phyloP scores from a whole-genome alignment of 2,329 filamentous ascomycete genomes.

The Epichloe typhina region DNA sequence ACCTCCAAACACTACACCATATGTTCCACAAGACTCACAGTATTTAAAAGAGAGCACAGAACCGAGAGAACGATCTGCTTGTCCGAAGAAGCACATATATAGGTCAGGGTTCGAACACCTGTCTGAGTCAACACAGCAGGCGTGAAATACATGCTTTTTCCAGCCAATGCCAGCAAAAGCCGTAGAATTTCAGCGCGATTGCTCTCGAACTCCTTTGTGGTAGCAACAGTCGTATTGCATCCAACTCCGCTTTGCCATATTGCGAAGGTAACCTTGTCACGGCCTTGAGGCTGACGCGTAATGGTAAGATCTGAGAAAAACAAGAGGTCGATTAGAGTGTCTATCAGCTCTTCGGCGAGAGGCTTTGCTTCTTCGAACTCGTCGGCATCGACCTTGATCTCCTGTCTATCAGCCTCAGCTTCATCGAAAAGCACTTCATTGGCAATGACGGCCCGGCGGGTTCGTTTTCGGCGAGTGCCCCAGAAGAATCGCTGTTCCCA shows the following conservation, averaged over 20 bases:
- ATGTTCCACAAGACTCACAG: constrained; percentile 41
- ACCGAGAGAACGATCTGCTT: constrained; percentile 86
- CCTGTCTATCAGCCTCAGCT: constrained; percentile 40
- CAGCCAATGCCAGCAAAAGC: constrained; percentile 70
- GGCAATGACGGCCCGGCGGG: constrained; percentile 49
- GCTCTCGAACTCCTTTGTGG: constrained; percentile 83
- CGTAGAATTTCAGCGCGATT: constrained; percentile 85
- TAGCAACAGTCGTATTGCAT: constrained; percentile 77
- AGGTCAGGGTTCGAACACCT: constrained; percentile 74
- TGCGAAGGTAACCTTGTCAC: constrained; percentile 73
- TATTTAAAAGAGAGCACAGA: constrained; percentile 87
- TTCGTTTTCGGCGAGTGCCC: constrained; percentile 60
- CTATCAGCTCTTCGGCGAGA: constrained; percentile 82
- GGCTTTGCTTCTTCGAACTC: constrained; percentile 76
- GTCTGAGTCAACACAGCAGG: constrained; percentile 66
- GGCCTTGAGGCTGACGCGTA: constrained; percentile 55
- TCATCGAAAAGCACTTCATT: constrained; percentile 80
- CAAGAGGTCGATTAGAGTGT: constrained; percentile 75
- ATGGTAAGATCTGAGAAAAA: constrained; percentile 89
- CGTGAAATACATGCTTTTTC: constrained; percentile 88
- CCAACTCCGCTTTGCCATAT: constrained; percentile 98
- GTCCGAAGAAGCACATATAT: constrained; percentile 75
- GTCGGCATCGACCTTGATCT: constrained; percentile 32
- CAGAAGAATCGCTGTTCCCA: constrained; percentile 97
- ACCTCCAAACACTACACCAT: neutral